These are phyloP conservation scores for Pyrus hybrid DNA, from an alignment of 331 rosid genomes.

Conservation along the genomic window DNA sequence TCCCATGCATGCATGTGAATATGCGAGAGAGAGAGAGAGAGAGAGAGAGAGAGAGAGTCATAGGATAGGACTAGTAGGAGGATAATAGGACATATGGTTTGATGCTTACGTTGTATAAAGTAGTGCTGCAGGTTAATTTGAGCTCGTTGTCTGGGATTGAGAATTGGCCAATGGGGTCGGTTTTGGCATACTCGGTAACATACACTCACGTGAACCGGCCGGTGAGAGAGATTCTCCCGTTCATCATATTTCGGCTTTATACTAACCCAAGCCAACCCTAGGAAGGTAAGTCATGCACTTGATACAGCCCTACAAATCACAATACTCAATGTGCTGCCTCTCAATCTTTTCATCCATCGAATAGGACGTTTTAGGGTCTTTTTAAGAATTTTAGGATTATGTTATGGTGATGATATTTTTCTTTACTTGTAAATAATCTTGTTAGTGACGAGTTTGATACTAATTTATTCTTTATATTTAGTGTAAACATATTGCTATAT, in stretches of 20 bases:
- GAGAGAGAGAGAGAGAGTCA: background rate
- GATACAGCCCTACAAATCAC: background rate
- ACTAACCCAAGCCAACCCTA: background rate
- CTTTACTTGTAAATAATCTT: too few relatives aligned
- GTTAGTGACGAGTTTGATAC: background rate
- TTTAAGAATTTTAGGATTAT: background rate
- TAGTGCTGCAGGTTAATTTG: background rate
- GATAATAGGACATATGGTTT: background rate
- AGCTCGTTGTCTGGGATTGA: background rate
- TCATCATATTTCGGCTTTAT: background rate
- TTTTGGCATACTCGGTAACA: background rate
- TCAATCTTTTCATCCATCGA: background rate
- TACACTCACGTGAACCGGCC: background rate
- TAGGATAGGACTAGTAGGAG: background rate
- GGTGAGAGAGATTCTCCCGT: background rate
- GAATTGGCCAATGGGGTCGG: background rate
- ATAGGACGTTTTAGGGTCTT: background rate
- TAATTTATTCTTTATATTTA: too few relatives aligned
- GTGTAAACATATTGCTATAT: too few relatives aligned
- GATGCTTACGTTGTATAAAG: background rate
- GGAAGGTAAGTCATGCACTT: conserved; percentile 6
- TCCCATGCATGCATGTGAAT: background rate
- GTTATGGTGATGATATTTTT: background rate
- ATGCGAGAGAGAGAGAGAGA: background rate
- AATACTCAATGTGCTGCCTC: background rate